phyloP scores from a whole-genome alignment of 1,284 basidiomycete species.

The Earliella scabrosa region DNA sequence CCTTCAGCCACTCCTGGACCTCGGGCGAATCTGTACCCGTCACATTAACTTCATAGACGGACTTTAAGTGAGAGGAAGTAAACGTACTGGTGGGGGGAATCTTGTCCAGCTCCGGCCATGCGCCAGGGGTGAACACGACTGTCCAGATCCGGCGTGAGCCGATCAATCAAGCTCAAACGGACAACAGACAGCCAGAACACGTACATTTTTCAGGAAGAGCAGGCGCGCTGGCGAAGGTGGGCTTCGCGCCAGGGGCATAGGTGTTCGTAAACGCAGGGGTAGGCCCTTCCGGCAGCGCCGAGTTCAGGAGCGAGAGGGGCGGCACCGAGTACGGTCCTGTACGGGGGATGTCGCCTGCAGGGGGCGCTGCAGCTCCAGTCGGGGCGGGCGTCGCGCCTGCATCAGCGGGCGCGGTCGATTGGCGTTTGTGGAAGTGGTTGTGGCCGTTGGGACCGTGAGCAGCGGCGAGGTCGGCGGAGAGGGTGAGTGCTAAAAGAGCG shows the following conservation, averaged over 20 bases:
- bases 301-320: slow-evolving; percentile 64
- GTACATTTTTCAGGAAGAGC: slow-evolving; percentile 64
- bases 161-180: slow-evolving; percentile 1
- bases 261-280: slow-evolving; percentile 56
- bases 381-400: neutral
- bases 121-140: slow-evolving; percentile 53
- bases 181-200: slow-evolving; percentile 24
- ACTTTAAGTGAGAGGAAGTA: neutral
- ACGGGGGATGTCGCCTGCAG: slow-evolving; percentile 24
- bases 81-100: slow-evolving; percentile 65
- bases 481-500: slow-evolving; percentile 26
- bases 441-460: slow-evolving; percentile 17
- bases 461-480: slow-evolving; percentile 24
- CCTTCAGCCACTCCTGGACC: slow-evolving; percentile 76
- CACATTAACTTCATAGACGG: neutral
- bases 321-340: slow-evolving; percentile 37
- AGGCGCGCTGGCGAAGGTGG: slow-evolving; percentile 63
- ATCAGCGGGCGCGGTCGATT: slow-evolving; percentile 2
- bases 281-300: slow-evolving; percentile 64
- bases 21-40: slow-evolving; percentile 53
- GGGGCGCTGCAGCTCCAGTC: slow-evolving; percentile 15
- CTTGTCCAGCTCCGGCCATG: slow-evolving; percentile 75
- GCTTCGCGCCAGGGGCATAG: slow-evolving; percentile 59
- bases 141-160: slow-evolving; percentile 1
- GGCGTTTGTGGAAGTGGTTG: slow-evolving; percentile 17